These are phyloP conservation scores for Psidium guajava DNA, from an alignment of 345 rosid species.

Conservation along the genomic window DNA sequence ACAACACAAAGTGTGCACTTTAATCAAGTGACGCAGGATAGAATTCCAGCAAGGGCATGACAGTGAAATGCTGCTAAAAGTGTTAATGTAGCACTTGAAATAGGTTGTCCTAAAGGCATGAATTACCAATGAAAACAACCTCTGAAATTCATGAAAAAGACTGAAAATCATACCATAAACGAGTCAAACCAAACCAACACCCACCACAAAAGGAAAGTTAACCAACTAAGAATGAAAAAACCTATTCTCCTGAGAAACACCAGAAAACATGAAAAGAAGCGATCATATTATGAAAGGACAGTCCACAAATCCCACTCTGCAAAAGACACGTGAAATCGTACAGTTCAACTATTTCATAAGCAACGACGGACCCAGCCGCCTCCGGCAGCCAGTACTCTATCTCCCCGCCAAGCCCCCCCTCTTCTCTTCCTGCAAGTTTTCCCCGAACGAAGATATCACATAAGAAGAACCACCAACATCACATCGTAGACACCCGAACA, in stretches of 20 bases:
- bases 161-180: background rate
- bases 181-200: background rate
- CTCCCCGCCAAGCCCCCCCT: background rate
- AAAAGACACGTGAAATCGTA: background rate
- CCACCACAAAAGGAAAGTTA: background rate
- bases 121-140: background rate
- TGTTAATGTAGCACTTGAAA: background rate
- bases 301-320: background rate
- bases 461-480: background rate
- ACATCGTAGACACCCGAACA: background rate
- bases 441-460: background rate
- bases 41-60: background rate
- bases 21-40: background rate
- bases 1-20: background rate
- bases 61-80: background rate
- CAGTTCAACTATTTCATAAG: background rate
- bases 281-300: background rate
- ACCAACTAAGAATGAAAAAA: rapidly evolving
- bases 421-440: background rate
- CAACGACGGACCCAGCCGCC: background rate
- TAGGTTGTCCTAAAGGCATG: background rate
- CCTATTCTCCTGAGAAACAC: background rate
- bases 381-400: background rate
- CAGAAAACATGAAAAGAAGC: background rate
- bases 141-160: background rate